Percentiles rank a stretch among this genome's conserved stretches.
Conservation (phyloP, 2,329 filamentous ascomycete species). For the Paraphaeosphaeria minitans region DNA sequence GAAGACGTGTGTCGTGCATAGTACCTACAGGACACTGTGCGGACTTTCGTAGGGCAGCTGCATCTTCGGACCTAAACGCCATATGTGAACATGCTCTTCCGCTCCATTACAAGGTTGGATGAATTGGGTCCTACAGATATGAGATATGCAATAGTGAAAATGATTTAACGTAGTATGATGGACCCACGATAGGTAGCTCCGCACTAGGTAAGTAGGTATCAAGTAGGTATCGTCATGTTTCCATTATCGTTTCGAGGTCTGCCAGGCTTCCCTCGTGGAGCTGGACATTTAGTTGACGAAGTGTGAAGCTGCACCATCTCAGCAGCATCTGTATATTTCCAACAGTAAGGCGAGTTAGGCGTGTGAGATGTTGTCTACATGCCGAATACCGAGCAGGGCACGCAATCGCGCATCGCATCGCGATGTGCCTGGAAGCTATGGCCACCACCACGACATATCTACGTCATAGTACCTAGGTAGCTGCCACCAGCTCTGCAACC, state of each 20-base stretch:
- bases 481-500: constrained; percentile 4
- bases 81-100: no score
- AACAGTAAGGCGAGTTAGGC: not conserved
- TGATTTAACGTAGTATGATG: no score
- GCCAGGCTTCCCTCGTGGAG: not conserved
- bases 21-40: no score
- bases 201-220: no score
- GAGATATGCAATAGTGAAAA: no score
- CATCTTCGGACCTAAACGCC: no score
- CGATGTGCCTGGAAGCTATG: constrained; percentile 25
- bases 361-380: not conserved
- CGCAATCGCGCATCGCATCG: constrained; percentile 5
- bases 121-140: no score
- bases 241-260: not conserved
- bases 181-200: no score
- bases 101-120: no score
- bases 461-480: constrained; percentile 27
- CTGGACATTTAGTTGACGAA: not conserved
- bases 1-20: no score
- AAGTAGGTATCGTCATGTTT: no score
- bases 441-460: constrained; percentile 19
- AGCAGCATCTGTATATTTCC: not conserved
- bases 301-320: not conserved
- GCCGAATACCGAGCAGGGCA: not conserved
- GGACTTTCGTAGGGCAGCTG: no score